Percentiles rank a stretch among this genome's conserved stretches.
Conservation (phyloP, 2,329 filamentous ascomycete genomes). For the Fusarium sp. region DNA sequence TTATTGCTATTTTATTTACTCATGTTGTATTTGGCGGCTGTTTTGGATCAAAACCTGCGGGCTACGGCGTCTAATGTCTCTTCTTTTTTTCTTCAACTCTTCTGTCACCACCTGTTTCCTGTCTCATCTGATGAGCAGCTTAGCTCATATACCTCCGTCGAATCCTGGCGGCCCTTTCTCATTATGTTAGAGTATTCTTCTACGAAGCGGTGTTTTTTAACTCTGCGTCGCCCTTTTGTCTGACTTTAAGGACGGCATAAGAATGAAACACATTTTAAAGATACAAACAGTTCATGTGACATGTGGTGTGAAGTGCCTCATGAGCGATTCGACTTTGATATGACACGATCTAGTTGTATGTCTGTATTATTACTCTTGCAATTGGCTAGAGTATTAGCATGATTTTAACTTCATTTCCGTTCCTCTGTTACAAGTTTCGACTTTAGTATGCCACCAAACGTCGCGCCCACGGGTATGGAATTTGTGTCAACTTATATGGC, state of each 20-base stretch:
- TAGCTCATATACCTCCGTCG: constrained; percentile 45
- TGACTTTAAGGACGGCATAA: constrained; percentile 33
- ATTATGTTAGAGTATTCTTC: constrained; percentile 46
- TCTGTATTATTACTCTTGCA: too few relatives aligned
- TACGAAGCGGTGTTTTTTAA: constrained; percentile 43
- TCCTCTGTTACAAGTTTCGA: too few relatives aligned
- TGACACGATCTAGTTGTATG: too few relatives aligned
- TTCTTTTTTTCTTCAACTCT: constrained; percentile 37
- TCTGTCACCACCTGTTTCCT: constrained; percentile 31
- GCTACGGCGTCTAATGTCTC: constrained; percentile 49
- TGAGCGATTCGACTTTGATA: not conserved
- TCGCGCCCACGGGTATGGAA: too few relatives aligned
- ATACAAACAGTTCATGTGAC: not conserved
- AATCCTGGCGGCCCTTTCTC: constrained; percentile 44
- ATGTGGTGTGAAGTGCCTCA: not conserved
- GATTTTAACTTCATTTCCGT: too few relatives aligned
- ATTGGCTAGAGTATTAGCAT: too few relatives aligned
- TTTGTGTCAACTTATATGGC: not conserved
- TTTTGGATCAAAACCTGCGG: constrained; percentile 52
- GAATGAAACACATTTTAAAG: constrained; percentile 38
- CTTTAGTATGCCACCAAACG: too few relatives aligned
- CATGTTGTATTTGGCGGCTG: constrained; percentile 45
- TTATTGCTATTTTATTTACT: constrained; percentile 39
- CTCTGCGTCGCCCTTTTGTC: constrained; percentile 44
- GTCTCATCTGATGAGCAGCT: constrained; percentile 38